Conservation (phyloP, 2,329 filamentous ascomycete genomes). For the Blumeria graminis region DNA sequence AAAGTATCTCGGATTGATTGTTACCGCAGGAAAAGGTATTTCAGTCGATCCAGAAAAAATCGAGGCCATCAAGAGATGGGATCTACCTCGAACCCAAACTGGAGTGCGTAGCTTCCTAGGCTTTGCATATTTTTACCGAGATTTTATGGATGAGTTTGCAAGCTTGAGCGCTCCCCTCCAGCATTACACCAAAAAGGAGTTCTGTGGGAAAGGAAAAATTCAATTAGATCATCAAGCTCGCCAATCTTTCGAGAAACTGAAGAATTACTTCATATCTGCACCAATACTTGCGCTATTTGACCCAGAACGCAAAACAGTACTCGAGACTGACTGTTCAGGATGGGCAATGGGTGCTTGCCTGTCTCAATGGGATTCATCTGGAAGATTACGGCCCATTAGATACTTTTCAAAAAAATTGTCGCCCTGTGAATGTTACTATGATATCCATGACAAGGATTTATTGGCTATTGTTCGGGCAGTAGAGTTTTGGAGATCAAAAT, state of each 20-base stretch:
- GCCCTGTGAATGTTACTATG: neutral
- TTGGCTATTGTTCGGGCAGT: neutral
- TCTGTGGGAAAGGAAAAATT: neutral
- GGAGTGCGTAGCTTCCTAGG: neutral
- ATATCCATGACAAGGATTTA: neutral
- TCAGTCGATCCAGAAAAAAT: neutral
- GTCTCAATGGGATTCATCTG: neutral
- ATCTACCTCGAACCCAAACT: neutral
- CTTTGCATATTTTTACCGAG: neutral
- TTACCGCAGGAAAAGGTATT: neutral
- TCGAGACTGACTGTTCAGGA: neutral
- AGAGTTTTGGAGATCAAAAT: neutral
- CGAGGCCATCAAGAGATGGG: neutral
- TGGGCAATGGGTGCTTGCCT: neutral
- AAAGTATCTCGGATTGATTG: neutral
- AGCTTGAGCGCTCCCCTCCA: neutral
- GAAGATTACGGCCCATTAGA: neutral
- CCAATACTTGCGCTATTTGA: neutral
- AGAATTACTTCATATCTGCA: neutral
- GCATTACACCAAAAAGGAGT: neutral
- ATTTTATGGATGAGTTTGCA: neutral
- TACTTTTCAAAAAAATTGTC: neutral
- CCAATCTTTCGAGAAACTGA: neutral
- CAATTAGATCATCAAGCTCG: neutral
- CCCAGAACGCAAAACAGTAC: neutral